Conservation (phyloP, 2,329 filamentous ascomycete genomes). For the Chrysoporthe puriensis region DNA sequence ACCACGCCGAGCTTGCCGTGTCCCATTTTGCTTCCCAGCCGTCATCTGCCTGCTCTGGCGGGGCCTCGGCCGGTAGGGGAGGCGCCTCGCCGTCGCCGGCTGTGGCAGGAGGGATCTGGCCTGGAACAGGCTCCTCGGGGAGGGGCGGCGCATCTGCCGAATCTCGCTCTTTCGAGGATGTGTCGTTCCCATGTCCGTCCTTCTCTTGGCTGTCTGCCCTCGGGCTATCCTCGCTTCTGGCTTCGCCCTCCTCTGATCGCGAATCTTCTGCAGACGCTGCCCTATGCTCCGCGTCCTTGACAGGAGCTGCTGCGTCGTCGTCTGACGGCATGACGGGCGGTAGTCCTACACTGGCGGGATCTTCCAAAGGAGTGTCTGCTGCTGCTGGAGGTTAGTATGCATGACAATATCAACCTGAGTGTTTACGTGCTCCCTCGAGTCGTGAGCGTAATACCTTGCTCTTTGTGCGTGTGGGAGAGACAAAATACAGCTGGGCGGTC, state of each 20-base stretch:
- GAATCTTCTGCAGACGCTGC: conserved; percentile 22
- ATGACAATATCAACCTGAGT: conserved; percentile 24
- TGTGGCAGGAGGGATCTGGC: not conserved
- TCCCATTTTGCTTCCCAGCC: conserved; percentile 88
- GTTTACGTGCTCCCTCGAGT: conserved; percentile 24
- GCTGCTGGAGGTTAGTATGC: conserved; percentile 24
- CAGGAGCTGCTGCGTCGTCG: conserved; percentile 19
- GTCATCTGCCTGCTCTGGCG: conserved; percentile 58
- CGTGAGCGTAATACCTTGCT: conserved; percentile 22
- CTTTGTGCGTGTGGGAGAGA: conserved; percentile 24
- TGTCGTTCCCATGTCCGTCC: not conserved
- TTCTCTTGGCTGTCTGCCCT: not conserved
- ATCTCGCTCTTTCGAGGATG: not conserved
- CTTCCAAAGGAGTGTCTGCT: conserved; percentile 8
- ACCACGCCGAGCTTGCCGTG: conserved; percentile 67
- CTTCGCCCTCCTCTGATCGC: conserved; percentile 28
- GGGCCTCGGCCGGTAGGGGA: conserved; percentile 48
- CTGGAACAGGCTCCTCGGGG: conserved; percentile 21
- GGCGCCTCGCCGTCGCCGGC: conserved; percentile 33
- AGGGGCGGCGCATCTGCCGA: conserved; percentile 22
- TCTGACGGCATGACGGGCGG: conserved; percentile 24
- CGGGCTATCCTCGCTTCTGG: conserved; percentile 20
- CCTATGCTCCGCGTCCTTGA: conserved; percentile 13
- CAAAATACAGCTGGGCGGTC: conserved; percentile 23
- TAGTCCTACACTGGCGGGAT: not conserved